Evolutionary conservation across 805 yeast species (phyloP), one percentile per base, ranked within the genome.

Genomic region (Kluyveromyces dobzhanskii): DNA sequence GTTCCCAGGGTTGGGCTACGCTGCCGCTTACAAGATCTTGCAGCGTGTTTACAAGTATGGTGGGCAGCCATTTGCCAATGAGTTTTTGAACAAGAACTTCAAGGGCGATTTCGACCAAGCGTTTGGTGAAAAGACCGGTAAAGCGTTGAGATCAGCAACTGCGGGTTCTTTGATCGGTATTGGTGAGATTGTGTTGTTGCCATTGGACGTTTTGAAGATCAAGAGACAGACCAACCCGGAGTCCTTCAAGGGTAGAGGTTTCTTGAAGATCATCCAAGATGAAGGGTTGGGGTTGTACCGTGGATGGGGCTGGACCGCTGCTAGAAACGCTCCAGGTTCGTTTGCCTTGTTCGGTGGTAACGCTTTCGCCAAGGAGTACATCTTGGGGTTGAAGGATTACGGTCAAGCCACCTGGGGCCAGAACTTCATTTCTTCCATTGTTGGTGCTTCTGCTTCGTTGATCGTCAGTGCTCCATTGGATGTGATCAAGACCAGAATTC

Each of bases 281-380:
- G 98, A 92, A 67, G 97, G 98, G 14, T 73, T 86, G 43, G 86
- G 92, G 17, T 71, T 92, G 51, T 92, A 92, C 70, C 75, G 96
- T 61, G 99, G 99, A 49, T 88, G 97, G 95, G 97, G 97, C 43
- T 92, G 99, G 99, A 92, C 99, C 44, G 94, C 94, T 51, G 99
- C 99, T 32, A 82, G 99, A 76, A 92, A 92, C 62, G 97, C 97
- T 2, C 99, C 99, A 28, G 99, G 99, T 44, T 86, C 96, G 2
- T 92, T 92, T 59, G 95, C 97, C 13, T 71, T 92, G 42, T 92
- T 92, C 52, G 99, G 99, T 51, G 99, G 97, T 67, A 87, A 90
- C 59, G 95, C 99, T 12, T 92, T 92, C 61, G 97, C 98, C 45
- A 92, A 92, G 69, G 99, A 92, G 67, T 92, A 85, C 68, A 76